A percentile compares a stretch with the other conserved stretches of the same genome.
These are phyloP conservation scores for Excoecaria agallocha DNA, from an alignment of 345 rosid species.

Conservation along the genomic window DNA sequence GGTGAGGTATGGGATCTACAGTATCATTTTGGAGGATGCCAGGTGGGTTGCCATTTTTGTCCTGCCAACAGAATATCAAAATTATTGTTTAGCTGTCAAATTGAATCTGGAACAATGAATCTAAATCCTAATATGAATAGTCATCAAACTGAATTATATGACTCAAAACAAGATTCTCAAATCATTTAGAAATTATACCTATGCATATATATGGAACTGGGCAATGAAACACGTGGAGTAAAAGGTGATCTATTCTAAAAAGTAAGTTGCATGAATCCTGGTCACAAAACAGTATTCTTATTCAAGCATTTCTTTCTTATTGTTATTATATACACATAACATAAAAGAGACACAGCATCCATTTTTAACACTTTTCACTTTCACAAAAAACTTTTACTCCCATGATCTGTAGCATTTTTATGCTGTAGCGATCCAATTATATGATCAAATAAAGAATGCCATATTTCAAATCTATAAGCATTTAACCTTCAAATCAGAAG, in stretches of 20 bases:
- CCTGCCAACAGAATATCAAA: constrained; percentile 45
- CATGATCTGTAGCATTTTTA: too few species aligned
- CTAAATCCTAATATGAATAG: neutral
- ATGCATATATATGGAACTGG: neutral
- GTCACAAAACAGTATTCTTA: neutral
- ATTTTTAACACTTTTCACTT: too few species aligned
- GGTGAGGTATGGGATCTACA: constrained; percentile 80
- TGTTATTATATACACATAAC: too few species aligned
- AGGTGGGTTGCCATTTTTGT: constrained; percentile 74
- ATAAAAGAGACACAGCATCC: too few species aligned
- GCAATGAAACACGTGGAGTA: neutral
- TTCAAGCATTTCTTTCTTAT: neutral
- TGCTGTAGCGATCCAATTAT: too few species aligned
- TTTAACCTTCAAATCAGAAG: too few species aligned
- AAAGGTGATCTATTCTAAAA: neutral
- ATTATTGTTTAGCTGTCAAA: neutral
- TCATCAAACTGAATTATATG: neutral
- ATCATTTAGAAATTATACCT: neutral
- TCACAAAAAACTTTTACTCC: too few species aligned
- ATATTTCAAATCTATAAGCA: too few species aligned
- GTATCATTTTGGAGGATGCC: constrained; percentile 61
- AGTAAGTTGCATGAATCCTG: neutral
- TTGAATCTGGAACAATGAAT: neutral
- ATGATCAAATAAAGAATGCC: too few species aligned
- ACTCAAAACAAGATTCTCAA: neutral